A percentile compares a stretch with the other conserved stretches of the same genome.
Conservation (phyloP, 1,284 basidiomycete species). For the Tilletia setariae region DNA sequence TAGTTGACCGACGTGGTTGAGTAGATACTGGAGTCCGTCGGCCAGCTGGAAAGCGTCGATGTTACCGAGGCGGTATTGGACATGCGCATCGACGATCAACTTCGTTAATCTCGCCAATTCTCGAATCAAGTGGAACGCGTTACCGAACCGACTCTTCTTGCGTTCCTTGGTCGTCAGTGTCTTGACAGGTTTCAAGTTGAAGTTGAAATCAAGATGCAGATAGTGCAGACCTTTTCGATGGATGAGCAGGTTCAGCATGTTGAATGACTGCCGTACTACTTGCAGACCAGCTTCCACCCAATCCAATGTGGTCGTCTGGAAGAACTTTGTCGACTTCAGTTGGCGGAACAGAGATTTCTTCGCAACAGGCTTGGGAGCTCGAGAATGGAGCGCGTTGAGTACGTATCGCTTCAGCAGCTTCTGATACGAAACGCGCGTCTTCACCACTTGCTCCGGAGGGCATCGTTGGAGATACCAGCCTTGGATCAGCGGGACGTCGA, state of each 20-base stretch:
- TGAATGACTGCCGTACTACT: conserved; percentile 97
- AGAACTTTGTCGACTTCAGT: conserved; percentile 97
- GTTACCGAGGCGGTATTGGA: conserved; percentile 96
- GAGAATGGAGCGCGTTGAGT: conserved; percentile 83
- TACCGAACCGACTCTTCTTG: conserved; percentile 99
- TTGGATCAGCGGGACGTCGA: conserved; percentile 93
- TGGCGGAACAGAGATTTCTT: conserved; percentile 96
- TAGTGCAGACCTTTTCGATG: conserved; percentile 99
- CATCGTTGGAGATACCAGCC: conserved; percentile 89
- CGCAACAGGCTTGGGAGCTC: conserved; percentile 90
- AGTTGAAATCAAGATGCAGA: conserved; percentile 86
- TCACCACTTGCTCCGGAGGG: conserved; percentile 90
- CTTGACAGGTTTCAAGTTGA: conserved; percentile 96
- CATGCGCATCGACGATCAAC: conserved; percentile 96
- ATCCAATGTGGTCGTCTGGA: conserved; percentile 94
- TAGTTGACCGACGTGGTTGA: conserved; percentile 92
- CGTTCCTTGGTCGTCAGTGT: conserved; percentile 98
- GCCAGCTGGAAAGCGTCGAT: conserved; percentile 99
- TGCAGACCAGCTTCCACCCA: conserved; percentile 99
- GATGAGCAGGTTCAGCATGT: conserved; percentile 97
- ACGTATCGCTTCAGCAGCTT: conserved; percentile 96
- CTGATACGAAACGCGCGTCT: conserved; percentile 98
- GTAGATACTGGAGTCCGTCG: conserved; percentile 96
- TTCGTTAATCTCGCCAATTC: conserved; percentile 97
- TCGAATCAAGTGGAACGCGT: conserved; percentile 94